Evolutionary conservation across 768 basidiomycete species (phyloP).

Genomic region (Lactarius akahatsu): DNA sequence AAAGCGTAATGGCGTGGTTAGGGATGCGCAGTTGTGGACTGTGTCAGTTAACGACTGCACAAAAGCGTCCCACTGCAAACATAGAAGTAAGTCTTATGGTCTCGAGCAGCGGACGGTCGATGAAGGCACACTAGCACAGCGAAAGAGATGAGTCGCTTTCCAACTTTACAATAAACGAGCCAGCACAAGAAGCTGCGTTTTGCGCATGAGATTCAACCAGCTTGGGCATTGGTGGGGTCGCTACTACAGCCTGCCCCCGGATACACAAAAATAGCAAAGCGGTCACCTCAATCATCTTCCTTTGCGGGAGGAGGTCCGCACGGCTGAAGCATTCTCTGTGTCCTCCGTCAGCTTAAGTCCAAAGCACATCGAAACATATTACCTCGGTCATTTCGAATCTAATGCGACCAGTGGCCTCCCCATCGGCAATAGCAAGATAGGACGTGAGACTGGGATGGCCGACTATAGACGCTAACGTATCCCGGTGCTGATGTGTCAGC

Average conservation of each 20-base stretch:
- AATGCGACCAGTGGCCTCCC: constrained; percentile 83
- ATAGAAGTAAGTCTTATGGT: neutral
- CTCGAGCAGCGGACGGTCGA: neutral
- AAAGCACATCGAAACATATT: constrained; percentile 25
- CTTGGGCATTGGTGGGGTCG: constrained; percentile 2
- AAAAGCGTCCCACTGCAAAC: neutral
- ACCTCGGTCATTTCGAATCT: constrained; percentile 98
- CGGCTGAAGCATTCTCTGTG: constrained; percentile 54
- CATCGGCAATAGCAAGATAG: constrained; percentile 91
- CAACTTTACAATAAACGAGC: constrained; percentile 1
- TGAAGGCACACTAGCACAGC: neutral
- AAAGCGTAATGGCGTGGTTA: neutral
- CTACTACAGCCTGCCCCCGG: constrained; percentile 2
- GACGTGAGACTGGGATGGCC: constrained; percentile 86
- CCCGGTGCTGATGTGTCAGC: constrained; percentile 96
- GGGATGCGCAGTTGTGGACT: constrained; percentile 3
- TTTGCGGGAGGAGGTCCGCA: constrained; percentile 60
- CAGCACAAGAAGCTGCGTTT: neutral
- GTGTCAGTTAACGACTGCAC: neutral
- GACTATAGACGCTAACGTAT: constrained; percentile 89
- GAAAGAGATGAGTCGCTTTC: neutral
- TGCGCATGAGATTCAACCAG: neutral
- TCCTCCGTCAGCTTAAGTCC: neutral
- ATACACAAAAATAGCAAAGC: neutral
- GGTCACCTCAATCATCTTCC: constrained; percentile 63